Base-by-base conservation (phyloP, 1,284 basidiomycete genomes). In the Apiotrichum laibachii region DNA sequence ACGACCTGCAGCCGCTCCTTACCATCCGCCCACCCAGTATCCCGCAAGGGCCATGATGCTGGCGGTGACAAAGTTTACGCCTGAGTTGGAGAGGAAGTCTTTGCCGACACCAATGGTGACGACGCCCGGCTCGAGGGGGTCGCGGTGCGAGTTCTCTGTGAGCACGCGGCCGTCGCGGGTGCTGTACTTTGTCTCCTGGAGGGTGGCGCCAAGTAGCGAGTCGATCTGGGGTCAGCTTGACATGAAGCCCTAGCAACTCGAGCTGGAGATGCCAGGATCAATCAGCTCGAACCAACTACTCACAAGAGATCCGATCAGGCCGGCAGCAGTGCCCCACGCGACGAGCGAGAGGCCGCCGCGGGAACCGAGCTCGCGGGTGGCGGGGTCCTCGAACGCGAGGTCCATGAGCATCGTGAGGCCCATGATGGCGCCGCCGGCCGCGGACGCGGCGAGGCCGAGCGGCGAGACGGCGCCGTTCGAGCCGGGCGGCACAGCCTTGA, bases 381-480 rank as follows among this genome's bases (percentile, higher is more conserved):
- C 68, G 53, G 81, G 61, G 67, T 85, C 89, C 75, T 92, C 88
- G 40, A 85, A 62, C 3, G 84, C 61, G 39, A 95, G 76, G n/a
- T 83, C 82, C 8, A 79, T 54, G 10, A 83, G 83, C 69, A 88
- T 82, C 5, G 84, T 80, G 16, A 82, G 44, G 1, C 89, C 91
- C 69, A 94, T 87, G 2, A 87, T 68, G 1, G 82, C 70, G 0
- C 94, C 94, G 1, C 94, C 94, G 0, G 81, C 71, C 2, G 87
- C 77, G 1, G 89, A 91, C 11, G 87, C 86, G 2, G 84, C 61
- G 0, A 90, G 89, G 10, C 94, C 94, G 47, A 85, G 82, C 0
- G 82, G 56, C 1, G 89, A 89, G 62, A 97, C 83, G 0, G 84
- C 94, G 11, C 94, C 94, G 71, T 98, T 97, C 1, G 94, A 96